Evolutionary conservation across 805 yeast genomes (phyloP).

Genomic region (Metschnikowia koreensis): DNA sequence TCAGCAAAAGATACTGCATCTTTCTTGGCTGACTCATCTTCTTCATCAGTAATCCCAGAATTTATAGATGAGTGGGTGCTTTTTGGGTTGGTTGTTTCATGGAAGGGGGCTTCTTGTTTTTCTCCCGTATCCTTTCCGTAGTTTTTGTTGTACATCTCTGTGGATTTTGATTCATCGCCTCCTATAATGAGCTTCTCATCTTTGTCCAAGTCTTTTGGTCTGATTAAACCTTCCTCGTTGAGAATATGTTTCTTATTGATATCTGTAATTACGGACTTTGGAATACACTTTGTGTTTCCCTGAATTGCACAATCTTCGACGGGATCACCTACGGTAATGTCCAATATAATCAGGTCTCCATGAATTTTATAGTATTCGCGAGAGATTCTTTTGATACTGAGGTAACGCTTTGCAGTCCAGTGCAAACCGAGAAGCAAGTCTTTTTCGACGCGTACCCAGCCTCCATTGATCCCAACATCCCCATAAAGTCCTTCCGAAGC

Average conservation of each 20-base stretch:
- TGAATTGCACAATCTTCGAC: constrained; percentile 31
- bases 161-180: constrained; percentile 1
- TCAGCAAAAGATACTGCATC: background rate
- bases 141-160: background rate
- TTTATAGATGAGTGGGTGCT: too few species aligned
- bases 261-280: constrained; percentile 29
- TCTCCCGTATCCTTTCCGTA: background rate
- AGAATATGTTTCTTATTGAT: constrained; percentile 26
- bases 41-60: background rate
- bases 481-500: constrained; percentile 15
- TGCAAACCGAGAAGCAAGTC: constrained; percentile 46
- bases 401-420: constrained; percentile 42
- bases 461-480: constrained; percentile 19
- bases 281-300: constrained; percentile 36
- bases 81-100: too few species aligned
- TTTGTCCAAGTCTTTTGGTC: constrained; percentile 8
- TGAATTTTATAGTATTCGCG: constrained; percentile 19
- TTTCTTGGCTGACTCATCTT: background rate
- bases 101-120: background rate
- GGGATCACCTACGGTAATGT: constrained; percentile 38
- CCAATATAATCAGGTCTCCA: constrained; percentile 35
- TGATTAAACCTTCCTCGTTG: constrained; percentile 24
- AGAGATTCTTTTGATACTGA: constrained; percentile 32
- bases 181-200: constrained; percentile 6
- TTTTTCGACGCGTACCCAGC: constrained; percentile 46